These are phyloP conservation scores for Fusarium veterinarium DNA, from an alignment of 2,329 filamentous ascomycete species.

Conservation along the genomic window DNA sequence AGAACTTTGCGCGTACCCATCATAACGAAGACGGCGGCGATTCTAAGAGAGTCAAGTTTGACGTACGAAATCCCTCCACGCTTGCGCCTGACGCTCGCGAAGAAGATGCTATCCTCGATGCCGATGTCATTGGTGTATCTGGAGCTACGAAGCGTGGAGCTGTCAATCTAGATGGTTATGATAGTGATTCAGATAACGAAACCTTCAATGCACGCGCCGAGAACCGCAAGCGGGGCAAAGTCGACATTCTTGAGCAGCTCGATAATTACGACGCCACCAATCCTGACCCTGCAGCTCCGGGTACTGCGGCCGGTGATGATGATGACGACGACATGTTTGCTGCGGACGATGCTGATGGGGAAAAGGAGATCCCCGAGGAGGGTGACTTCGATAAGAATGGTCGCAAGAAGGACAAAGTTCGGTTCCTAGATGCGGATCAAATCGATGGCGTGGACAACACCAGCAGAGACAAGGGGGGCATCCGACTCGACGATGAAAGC, in stretches of 20 bases:
- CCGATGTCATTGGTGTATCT: conserved; percentile 89
- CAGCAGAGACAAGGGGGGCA: conserved; percentile 79
- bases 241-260: conserved; percentile 63
- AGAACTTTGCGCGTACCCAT: conserved; percentile 82
- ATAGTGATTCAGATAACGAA: conserved; percentile 93
- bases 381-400: conserved; percentile 53
- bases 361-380: conserved; percentile 48
- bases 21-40: conserved; percentile 66
- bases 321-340: conserved; percentile 81
- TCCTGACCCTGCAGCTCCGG: conserved; percentile 50
- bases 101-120: conserved; percentile 80
- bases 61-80: conserved; percentile 92
- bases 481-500: conserved; percentile 69
- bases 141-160: conserved; percentile 88
- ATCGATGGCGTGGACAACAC: conserved; percentile 83
- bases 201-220: conserved; percentile 83
- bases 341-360: conserved; percentile 67
- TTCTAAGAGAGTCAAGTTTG: conserved; percentile 88
- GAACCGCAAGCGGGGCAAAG: conserved; percentile 63
- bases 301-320: conserved; percentile 72
- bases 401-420: conserved; percentile 72
- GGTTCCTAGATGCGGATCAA: conserved; percentile 66
- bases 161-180: conserved; percentile 96
- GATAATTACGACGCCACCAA: conserved; percentile 64
- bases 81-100: conserved; percentile 84